Conservation (phyloP, 805 yeast genomes). For the Metschnikowia dekortorum region DNA sequence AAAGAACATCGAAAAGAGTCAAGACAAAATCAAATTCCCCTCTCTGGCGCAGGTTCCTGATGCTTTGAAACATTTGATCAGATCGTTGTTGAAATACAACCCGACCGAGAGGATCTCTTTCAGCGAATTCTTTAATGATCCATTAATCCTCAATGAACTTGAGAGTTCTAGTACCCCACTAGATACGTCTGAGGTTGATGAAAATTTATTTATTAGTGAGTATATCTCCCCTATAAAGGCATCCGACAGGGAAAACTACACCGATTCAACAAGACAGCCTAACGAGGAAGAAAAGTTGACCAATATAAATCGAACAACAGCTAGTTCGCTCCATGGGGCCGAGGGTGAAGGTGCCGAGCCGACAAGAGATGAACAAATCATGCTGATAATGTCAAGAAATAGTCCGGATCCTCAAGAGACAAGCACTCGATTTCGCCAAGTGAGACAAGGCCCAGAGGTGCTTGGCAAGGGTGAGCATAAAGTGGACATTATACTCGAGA, state of each 20-base stretch:
- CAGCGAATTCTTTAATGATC: constrained; percentile 78
- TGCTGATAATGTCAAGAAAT: constrained; percentile 38
- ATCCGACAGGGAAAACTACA: constrained; percentile 19
- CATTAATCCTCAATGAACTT: constrained; percentile 55
- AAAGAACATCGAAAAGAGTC: constrained; percentile 77
- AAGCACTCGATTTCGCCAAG: constrained; percentile 22
- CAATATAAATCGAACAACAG: not conserved
- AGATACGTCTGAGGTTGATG: constrained; percentile 65
- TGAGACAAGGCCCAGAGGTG: constrained; percentile 9
- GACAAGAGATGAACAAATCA: constrained; percentile 42
- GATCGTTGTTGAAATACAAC: constrained; percentile 72
- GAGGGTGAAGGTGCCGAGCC: not conserved
- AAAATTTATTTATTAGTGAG: constrained; percentile 80
- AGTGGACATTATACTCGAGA: constrained; percentile 57
- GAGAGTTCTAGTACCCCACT: constrained; percentile 53
- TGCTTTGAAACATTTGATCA: constrained; percentile 64
- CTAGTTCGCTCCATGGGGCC: not conserved
- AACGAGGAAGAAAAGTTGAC: not conserved
- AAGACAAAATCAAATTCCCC: constrained; percentile 78
- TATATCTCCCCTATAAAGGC: constrained; percentile 49
- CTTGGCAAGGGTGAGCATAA: constrained; percentile 15
- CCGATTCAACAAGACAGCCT: constrained; percentile 14
- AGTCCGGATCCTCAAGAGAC: constrained; percentile 40
- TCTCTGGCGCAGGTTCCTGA: constrained; percentile 57
- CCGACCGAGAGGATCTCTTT: constrained; percentile 88